Conservation (phyloP, 805 yeast species). For the Hanseniaspora jakobsenii region DNA sequence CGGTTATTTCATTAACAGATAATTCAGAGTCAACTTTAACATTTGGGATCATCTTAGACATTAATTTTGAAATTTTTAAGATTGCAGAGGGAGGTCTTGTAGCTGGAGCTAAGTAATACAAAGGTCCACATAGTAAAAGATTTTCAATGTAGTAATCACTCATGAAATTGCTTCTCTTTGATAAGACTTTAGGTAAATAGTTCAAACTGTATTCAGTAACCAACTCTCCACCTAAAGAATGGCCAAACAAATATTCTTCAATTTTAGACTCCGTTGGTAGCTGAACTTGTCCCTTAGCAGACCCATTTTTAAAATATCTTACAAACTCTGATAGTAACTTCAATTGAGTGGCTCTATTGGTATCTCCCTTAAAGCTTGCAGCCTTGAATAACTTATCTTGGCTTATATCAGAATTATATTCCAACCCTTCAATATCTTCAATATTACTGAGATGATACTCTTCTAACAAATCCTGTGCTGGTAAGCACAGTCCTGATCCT, state of each 20-base stretch:
- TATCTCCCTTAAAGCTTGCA: slow-evolving; percentile 41
- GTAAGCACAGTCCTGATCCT: slow-evolving; percentile 49
- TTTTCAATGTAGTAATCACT: slow-evolving; percentile 36
- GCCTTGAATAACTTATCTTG: background rate
- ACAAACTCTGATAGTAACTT: slow-evolving; percentile 51
- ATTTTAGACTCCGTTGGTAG: too few relatives aligned
- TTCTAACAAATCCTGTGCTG: background rate
- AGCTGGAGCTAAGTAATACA: slow-evolving; percentile 44
- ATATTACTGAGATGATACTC: background rate
- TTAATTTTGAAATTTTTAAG: slow-evolving; percentile 33
- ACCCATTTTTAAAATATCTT: slow-evolving; percentile 29
- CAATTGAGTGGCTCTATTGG: slow-evolving; percentile 45
- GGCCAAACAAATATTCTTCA: slow-evolving; percentile 45
- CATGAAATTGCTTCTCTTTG: slow-evolving; percentile 53
- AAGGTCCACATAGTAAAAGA: slow-evolving; percentile 46
- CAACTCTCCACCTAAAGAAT: slow-evolving; percentile 61
- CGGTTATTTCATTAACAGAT: slow-evolving; percentile 42
- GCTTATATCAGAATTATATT: slow-evolving; percentile 31
- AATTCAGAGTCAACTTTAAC: slow-evolving; percentile 44
- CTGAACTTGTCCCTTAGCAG: slow-evolving; percentile 18
- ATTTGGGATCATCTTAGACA: slow-evolving; percentile 36
- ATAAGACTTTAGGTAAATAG: slow-evolving; percentile 35
- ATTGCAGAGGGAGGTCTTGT: slow-evolving; percentile 42
- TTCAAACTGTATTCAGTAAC: slow-evolving; percentile 10
- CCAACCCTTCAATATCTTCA: background rate